These are phyloP conservation scores for Euclidium syriacum DNA, from an alignment of 345 rosid genomes.

Conservation along the genomic window DNA sequence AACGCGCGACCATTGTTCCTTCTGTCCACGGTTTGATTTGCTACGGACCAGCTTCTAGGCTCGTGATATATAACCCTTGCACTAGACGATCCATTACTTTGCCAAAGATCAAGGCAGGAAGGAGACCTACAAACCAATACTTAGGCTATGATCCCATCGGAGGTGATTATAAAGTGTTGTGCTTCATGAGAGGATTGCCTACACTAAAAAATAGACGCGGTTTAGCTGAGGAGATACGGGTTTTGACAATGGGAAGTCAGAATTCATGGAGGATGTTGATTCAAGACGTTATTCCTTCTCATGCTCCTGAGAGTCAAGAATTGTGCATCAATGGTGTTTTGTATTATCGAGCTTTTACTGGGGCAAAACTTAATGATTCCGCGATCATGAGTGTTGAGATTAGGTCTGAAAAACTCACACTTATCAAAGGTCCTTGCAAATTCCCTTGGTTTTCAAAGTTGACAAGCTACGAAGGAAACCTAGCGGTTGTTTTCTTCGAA, in stretches of 20 bases:
- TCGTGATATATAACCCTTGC: constrained; percentile 2
- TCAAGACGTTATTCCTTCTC: not conserved
- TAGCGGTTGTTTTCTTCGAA: not conserved
- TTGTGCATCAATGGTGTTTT: not conserved
- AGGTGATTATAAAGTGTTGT: not conserved
- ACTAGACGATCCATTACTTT: not conserved
- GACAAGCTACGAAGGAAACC: constrained; percentile 2
- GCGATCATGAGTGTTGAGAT: constrained; percentile 7
- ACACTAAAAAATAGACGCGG: not conserved
- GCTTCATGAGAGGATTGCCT: not conserved
- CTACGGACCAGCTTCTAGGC: not conserved
- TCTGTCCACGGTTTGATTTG: not conserved
- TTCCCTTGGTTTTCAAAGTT: not conserved
- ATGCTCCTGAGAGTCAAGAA: not conserved
- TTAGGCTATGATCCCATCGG: not conserved
- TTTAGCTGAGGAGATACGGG: not conserved
- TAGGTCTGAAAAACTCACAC: not conserved
- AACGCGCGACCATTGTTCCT: not conserved
- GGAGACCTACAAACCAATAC: not conserved
- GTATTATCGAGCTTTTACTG: not conserved
- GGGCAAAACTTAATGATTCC: not conserved
- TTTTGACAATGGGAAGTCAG: not conserved
- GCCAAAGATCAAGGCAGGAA: not conserved
- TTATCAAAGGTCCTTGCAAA: constrained; percentile 1
- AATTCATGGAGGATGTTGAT: not conserved